Percentiles rank a stretch among this genome's conserved stretches.
These are phyloP conservation scores for Talaromyces ruber DNA, from an alignment of 495 filamentous ascomycete species.

Conservation along the genomic window DNA sequence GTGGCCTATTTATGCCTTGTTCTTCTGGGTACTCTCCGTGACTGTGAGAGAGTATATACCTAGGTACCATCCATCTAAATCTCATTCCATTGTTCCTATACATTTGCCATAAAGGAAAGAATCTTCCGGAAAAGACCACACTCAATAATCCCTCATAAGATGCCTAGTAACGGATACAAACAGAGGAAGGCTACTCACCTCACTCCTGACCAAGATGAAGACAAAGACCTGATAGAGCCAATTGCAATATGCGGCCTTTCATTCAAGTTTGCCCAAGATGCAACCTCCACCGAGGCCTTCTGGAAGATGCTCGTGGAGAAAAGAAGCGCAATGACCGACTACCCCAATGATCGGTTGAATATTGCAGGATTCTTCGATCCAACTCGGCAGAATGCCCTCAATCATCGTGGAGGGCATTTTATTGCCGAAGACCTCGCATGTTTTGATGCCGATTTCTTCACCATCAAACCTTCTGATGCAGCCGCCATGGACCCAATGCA, in stretches of 20 bases:
- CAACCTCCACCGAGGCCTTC: neutral
- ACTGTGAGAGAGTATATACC: neutral
- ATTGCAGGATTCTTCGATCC: neutral
- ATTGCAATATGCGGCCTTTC: conserved; percentile 12
- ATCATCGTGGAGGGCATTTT: conserved; percentile 14
- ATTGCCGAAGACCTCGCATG: conserved; percentile 20
- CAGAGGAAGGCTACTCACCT: neutral
- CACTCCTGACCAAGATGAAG: neutral
- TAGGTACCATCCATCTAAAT: neutral
- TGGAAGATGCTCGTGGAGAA: conserved; percentile 22
- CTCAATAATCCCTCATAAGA: neutral
- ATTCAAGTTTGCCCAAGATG: conserved; percentile 10
- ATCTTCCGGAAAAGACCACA: neutral
- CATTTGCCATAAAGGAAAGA: neutral
- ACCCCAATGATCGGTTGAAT: conserved; percentile 1
- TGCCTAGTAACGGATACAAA: neutral
- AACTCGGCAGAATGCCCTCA: neutral
- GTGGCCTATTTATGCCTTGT: neutral
- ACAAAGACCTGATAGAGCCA: neutral
- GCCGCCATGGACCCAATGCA: conserved; percentile 49
- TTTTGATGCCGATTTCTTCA: conserved; percentile 43
- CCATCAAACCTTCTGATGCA: conserved; percentile 34
- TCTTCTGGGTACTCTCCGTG: neutral
- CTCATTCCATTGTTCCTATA: neutral
- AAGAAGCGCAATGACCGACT: conserved; percentile 27